Base-by-base conservation (phyloP, 164 flowering plant species). In the Stephania japonica region DNA sequence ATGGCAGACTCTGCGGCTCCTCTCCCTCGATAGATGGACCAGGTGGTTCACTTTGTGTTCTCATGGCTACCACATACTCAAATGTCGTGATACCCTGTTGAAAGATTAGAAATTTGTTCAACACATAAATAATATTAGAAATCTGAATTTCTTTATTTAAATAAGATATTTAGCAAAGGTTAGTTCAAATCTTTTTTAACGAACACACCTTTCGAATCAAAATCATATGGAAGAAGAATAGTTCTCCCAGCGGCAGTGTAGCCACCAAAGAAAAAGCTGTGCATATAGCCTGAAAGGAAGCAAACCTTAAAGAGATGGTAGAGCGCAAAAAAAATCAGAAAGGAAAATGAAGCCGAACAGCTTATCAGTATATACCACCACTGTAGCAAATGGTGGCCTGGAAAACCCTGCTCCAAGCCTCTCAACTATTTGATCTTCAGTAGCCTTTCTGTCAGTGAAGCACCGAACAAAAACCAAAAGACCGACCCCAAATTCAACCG, bases 21-120 rank as follows among this genome's bases (percentile, higher is more conserved):
- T 86, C 95, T 24, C 84, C 98, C 77, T 87, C 94, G 27, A 87
- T 75, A 73, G 98, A 92, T 70, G 91, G 97, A 43, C 97, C 96
- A 42, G 97, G 92, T 21, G 94, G 88, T 77, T 94, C 98, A 75
- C 95, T 94, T 78, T 88, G 94, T 7, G 91, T 82, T 79, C 98
- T 89, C 97, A 94, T 94, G 62, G 98, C 98, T 67, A 94, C 93
- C 65, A 89, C 92, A 79, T 92, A 94, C 81, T 94, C 98, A 70
- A 90, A 94, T 44, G 98, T 94, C 11, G 97, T 91, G 70, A 94
- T 91, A 70, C 98, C 98, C 98, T 94, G 78, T 65, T 23, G 26
- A 65, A 73, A 77, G 12, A 67, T 38, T 42, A 64, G 25, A 74
- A 61, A 18, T 19, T 16, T 7, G 11, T 32, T 32, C 38, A 32